Conservation (phyloP, 805 yeast species). For the Yamadazyma paraphyllophila region DNA sequence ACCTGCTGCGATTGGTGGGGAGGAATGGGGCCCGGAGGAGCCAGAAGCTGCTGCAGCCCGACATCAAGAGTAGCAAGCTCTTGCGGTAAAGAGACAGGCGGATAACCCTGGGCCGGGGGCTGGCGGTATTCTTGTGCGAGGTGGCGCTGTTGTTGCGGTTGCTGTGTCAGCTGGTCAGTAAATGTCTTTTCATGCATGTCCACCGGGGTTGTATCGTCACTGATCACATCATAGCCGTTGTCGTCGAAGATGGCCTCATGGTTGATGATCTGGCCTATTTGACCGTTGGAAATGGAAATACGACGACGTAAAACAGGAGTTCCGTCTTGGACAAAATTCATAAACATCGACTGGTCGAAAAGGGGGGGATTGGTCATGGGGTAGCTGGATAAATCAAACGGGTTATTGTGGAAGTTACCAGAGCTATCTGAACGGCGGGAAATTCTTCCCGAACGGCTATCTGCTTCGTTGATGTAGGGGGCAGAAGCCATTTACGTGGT, state of each 20-base stretch:
- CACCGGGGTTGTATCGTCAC: conserved; percentile 10
- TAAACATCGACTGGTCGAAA: conserved; percentile 41
- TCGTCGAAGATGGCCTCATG: conserved; percentile 40
- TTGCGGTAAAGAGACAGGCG: too few relatives aligned
- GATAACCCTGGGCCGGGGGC: too few relatives aligned
- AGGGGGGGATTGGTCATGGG: conserved; percentile 49
- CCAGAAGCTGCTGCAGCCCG: too few relatives aligned
- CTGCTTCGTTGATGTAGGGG: background rate
- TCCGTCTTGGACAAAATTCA: conserved; percentile 32
- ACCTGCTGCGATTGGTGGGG: too few relatives aligned
- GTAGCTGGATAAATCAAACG: conserved; percentile 38
- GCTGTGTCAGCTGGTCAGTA: background rate
- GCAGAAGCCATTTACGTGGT: background rate
- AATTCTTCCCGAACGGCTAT: background rate
- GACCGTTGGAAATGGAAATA: conserved; percentile 81
- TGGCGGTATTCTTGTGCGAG: background rate
- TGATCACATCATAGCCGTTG: conserved; percentile 17
- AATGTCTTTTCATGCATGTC: background rate
- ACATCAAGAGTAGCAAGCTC: too few relatives aligned
- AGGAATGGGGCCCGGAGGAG: too few relatives aligned
- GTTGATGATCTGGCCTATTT: conserved; percentile 68
- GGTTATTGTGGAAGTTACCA: conserved; percentile 22
- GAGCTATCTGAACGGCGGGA: conserved; percentile 4
- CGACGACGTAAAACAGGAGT: conserved; percentile 51
- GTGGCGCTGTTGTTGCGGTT: conserved; percentile 1